Conservation (phyloP, 805 yeast species). For the Pichia pseudocactophila region DNA sequence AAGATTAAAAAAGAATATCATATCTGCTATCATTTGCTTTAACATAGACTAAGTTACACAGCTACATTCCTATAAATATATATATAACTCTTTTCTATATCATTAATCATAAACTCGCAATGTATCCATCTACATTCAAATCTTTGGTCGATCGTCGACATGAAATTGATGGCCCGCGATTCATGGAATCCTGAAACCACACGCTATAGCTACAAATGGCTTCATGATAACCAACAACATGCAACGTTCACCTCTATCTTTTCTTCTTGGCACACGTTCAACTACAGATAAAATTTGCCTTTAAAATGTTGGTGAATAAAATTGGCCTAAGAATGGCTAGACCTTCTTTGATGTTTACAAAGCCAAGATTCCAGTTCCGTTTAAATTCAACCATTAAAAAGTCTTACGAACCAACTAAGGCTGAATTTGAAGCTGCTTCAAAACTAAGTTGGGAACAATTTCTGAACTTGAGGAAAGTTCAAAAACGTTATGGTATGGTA, state of each 20-base stretch:
- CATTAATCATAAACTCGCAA: not conserved
- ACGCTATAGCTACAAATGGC: too few relatives aligned
- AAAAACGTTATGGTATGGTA: constrained; percentile 58
- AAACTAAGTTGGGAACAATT: constrained; percentile 71
- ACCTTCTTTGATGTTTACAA: constrained; percentile 4
- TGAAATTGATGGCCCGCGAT: too few relatives aligned
- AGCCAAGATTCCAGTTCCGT: constrained; percentile 1
- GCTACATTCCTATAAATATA: not conserved
- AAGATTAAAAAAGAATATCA: constrained; percentile 2
- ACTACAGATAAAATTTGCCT: not conserved
- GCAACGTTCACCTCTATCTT: not conserved
- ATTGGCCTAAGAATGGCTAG: constrained; percentile 7
- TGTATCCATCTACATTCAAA: too few relatives aligned
- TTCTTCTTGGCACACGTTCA: not conserved
- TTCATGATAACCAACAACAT: too few relatives aligned
- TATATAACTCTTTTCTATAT: constrained; percentile 7
- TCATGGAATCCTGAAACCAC: too few relatives aligned
- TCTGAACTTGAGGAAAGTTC: constrained; percentile 64
- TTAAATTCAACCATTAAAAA: constrained; percentile 9
- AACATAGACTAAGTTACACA: not conserved
- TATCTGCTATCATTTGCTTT: not conserved
- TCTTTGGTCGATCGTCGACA: too few relatives aligned
- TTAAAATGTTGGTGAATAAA: constrained; percentile 5
- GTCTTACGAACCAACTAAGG: constrained; percentile 13
- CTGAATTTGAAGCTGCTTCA: constrained; percentile 19